Percentiles rank a stretch among this genome's conserved stretches.
Evolutionary conservation across 2,329 filamentous ascomycete genomes (phyloP).

Genomic region (Xylariales sp.): DNA sequence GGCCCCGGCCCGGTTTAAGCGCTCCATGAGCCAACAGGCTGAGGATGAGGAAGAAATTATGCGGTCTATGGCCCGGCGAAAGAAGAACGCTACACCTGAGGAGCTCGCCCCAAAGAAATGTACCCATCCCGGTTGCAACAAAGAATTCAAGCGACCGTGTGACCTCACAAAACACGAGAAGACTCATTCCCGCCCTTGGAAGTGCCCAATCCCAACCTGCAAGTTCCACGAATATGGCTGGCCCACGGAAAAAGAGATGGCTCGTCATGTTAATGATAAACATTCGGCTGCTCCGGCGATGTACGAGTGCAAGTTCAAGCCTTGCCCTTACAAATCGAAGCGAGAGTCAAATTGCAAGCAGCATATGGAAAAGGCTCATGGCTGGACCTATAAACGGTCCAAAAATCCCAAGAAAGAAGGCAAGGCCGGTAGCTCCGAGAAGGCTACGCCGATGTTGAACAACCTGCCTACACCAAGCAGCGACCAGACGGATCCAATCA

Average conservation of each 20-base stretch:
- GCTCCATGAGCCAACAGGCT: constrained; percentile 74
- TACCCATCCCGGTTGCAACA: constrained; percentile 79
- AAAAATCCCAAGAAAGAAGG: constrained; percentile 81
- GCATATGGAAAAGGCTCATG: constrained; percentile 97
- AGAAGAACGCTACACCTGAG: constrained; percentile 90
- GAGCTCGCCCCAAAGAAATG: constrained; percentile 85
- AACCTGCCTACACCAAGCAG: constrained; percentile 72
- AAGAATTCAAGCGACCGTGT: constrained; percentile 96
- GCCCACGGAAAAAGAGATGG: constrained; percentile 98
- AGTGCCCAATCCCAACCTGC: constrained; percentile 84
- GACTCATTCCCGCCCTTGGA: constrained; percentile 96
- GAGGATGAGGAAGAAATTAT: constrained; percentile 85
- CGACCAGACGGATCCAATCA: constrained; percentile 63
- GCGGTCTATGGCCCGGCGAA: constrained; percentile 94
- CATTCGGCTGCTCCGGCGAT: constrained; percentile 83
- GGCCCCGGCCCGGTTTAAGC: constrained; percentile 67
- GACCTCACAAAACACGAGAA: constrained; percentile 98
- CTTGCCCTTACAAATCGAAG: constrained; percentile 94
- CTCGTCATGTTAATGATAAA: constrained; percentile 96
- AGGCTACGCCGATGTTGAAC: constrained; percentile 69
- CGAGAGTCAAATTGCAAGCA: constrained; percentile 97
- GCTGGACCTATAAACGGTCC: constrained; percentile 89
- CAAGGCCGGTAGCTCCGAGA: constrained; percentile 60
- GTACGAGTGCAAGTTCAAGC: constrained; percentile 84
- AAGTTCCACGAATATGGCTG: constrained; percentile 92